These are phyloP conservation scores for Diddensiella santjacobensis DNA, from an alignment of 805 yeast species.

Conservation along the genomic window DNA sequence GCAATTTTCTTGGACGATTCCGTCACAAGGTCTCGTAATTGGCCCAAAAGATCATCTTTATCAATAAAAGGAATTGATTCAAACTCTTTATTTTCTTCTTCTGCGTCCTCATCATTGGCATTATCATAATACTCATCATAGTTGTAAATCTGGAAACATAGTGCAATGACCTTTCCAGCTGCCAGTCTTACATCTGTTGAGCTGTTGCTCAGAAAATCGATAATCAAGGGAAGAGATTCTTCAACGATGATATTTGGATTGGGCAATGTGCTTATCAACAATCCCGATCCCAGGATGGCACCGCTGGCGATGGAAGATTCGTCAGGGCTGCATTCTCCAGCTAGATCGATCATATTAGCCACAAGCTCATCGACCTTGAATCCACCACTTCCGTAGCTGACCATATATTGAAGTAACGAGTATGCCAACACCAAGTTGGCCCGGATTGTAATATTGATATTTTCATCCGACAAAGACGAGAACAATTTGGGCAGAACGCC, in stretches of 20 bases:
- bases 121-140: conserved; percentile 43
- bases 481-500: conserved; percentile 18
- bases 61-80: conserved; percentile 51
- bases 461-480: conserved; percentile 10
- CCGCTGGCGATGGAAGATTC: conserved; percentile 30
- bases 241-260: conserved; percentile 41
- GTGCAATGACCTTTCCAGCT: conserved; percentile 52
- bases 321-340: conserved; percentile 24
- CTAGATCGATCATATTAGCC: conserved; percentile 26
- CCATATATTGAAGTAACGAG: conserved; percentile 30
- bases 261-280: conserved; percentile 28
- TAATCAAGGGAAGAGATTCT: conserved; percentile 40
- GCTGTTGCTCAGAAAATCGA: conserved; percentile 42
- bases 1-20: conserved; percentile 55
- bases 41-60: conserved; percentile 34
- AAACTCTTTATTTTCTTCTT: conserved; percentile 43
- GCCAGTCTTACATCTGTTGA: conserved; percentile 49
- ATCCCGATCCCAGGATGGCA: conserved; percentile 29
- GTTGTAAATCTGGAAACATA: conserved; percentile 48
- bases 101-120: conserved; percentile 24
- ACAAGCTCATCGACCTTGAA: conserved; percentile 29
- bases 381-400: conserved; percentile 34
- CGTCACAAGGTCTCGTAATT: conserved; percentile 37
- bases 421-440: conserved; percentile 28
- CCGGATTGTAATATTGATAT: conserved; percentile 13